These are phyloP conservation scores for Chrysoporthe austroafricana DNA, from an alignment of 2,329 filamentous ascomycete species.

Conservation along the genomic window DNA sequence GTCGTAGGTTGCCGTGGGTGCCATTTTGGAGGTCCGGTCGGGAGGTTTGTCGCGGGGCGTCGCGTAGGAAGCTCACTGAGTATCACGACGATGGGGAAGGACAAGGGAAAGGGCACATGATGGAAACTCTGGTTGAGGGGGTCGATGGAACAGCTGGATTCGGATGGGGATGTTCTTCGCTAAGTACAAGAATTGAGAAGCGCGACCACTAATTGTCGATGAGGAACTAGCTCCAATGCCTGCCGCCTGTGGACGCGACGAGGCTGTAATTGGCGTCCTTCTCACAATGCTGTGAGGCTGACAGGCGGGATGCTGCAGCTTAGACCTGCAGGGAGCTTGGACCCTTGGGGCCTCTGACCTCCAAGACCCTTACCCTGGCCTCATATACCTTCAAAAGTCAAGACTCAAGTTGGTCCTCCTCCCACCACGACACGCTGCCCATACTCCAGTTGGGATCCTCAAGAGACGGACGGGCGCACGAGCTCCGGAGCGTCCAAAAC, in stretches of 20 bases:
- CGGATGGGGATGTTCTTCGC: not conserved
- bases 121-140: not conserved
- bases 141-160: not conserved
- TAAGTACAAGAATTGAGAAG: not conserved
- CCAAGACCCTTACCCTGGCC: not conserved
- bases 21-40: constrained; percentile 29
- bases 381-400: too few species aligned
- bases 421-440: not conserved
- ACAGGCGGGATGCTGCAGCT: constrained; percentile 19
- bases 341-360: not conserved
- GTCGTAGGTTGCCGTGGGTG: constrained; percentile 50
- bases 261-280: constrained; percentile 16
- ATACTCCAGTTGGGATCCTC: not conserved
- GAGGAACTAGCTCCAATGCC: constrained; percentile 19
- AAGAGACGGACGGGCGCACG: not conserved
- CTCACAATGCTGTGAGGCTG: constrained; percentile 16
- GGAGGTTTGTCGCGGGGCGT: not conserved
- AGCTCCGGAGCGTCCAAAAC: not conserved
- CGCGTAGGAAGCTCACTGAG: constrained; percentile 15
- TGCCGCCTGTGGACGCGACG: constrained; percentile 16
- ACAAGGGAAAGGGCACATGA: constrained; percentile 17
- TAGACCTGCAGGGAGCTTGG: constrained; percentile 6
- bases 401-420: not conserved
- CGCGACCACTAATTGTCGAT: not conserved
- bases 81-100: constrained; percentile 17